Conservation (phyloP, 2,329 filamentous ascomycete species). For the Conoideocrella luteorostrata region DNA sequence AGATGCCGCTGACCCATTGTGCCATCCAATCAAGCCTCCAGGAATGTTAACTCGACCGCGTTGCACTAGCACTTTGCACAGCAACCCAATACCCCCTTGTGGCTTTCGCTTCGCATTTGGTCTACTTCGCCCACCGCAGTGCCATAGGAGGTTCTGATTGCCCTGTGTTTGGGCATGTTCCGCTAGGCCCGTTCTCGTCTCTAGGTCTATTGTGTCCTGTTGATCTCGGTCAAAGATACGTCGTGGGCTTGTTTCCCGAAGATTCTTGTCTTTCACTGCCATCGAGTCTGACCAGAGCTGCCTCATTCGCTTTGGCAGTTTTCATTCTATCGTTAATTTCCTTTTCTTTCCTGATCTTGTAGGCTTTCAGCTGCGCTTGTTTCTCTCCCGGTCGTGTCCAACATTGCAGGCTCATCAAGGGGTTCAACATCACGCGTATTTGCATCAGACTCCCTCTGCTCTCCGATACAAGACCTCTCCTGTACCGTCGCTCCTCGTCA, state of each 20-base stretch:
- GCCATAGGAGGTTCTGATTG: neutral
- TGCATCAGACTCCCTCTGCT: too few relatives aligned
- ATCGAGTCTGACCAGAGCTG: conserved; percentile 21
- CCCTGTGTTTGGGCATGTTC: conserved; percentile 8
- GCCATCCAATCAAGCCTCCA: neutral
- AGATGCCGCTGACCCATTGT: neutral
- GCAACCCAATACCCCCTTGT: neutral
- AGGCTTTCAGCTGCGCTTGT: neutral
- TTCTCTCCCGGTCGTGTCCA: neutral
- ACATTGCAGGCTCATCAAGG: neutral
- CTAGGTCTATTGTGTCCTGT: neutral
- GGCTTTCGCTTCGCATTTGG: conserved; percentile 8
- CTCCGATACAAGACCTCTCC: too few relatives aligned
- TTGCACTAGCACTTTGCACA: neutral
- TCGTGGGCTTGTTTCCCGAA: conserved; percentile 14
- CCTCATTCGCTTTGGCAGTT: conserved; percentile 56
- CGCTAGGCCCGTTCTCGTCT: neutral
- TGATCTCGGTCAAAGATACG: conserved; percentile 18
- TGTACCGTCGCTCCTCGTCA: neutral
- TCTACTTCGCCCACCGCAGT: conserved; percentile 4
- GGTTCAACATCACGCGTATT: neutral
- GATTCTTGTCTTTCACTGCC: conserved; percentile 10
- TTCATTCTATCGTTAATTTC: conserved; percentile 32
- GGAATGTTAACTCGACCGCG: neutral
- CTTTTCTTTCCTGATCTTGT: conserved; percentile 1